Conservation (phyloP, 2,329 filamentous ascomycete species). For the Leptographium flavum region DNA sequence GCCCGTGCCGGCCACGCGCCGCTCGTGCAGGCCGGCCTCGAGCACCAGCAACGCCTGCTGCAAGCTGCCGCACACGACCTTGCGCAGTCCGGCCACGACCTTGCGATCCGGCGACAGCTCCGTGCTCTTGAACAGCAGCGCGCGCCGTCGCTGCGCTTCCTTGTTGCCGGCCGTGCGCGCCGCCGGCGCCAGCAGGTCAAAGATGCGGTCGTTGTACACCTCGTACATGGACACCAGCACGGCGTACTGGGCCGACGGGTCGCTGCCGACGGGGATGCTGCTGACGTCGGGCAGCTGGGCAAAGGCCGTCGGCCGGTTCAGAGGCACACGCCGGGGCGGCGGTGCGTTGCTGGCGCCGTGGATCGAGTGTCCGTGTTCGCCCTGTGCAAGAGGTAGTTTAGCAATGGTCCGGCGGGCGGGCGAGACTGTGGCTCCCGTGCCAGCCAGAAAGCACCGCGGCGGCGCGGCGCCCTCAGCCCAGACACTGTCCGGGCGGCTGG, state of each 20-base stretch:
- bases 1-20: constrained; percentile 76
- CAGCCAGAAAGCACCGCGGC: background rate
- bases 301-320: constrained; percentile 55
- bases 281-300: constrained; percentile 64
- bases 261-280: constrained; percentile 50
- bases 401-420: no score
- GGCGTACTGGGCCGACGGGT: constrained; percentile 63
- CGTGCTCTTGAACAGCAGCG: constrained; percentile 82
- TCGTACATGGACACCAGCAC: constrained; percentile 96
- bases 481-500: constrained; percentile 26
- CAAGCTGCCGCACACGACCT: constrained; percentile 72
- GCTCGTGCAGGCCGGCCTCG: constrained; percentile 76
- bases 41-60: constrained; percentile 80
- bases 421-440: no score
- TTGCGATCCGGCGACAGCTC: constrained; percentile 84
- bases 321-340: constrained; percentile 44
- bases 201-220: constrained; percentile 96
- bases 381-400: constrained; percentile 31
- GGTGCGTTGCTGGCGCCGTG: constrained; percentile 25
- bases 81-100: constrained; percentile 79
- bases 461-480: constrained; percentile 13
- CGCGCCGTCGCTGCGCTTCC: constrained; percentile 59
- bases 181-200: constrained; percentile 67
- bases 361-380: constrained; percentile 21
- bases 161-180: constrained; percentile 47